These are phyloP conservation scores for Syzygium malaccense DNA, from an alignment of 441 rosid species.

Conservation along the genomic window DNA sequence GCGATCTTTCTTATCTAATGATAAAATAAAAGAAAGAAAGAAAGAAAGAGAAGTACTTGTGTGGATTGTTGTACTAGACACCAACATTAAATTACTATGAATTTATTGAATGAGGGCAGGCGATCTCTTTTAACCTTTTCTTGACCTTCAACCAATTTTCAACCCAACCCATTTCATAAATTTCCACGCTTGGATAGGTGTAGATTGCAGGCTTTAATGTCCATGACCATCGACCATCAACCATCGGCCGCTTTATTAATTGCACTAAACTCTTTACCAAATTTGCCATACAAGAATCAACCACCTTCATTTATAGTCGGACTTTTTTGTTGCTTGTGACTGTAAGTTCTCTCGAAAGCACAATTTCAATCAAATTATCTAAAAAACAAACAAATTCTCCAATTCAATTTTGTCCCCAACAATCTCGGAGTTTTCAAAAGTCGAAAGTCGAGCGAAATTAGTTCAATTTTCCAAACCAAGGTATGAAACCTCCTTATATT, in stretches of 20 bases:
- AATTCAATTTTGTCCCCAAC: background rate
- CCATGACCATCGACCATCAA: no score
- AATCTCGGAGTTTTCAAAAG: background rate
- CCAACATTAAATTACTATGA: background rate
- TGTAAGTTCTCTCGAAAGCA: background rate
- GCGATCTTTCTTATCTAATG: background rate
- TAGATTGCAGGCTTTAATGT: background rate
- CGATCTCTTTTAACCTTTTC: background rate
- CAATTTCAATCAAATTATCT: background rate
- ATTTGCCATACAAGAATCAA: no score
- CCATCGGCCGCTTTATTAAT: no score
- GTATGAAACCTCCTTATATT: background rate
- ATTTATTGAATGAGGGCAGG: background rate
- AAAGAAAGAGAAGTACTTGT: background rate
- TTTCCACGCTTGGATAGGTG: background rate
- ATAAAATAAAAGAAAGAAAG: background rate
- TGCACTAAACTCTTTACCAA: no score
- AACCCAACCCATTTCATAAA: background rate
- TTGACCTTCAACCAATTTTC: background rate
- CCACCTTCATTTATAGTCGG: no score
- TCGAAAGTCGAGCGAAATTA: background rate
- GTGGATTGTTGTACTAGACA: background rate
- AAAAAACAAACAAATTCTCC: background rate
- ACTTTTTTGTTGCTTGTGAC: no score
- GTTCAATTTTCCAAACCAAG: background rate